Evolutionary conservation across 331 rosid species (phyloP), one percentile per base, ranked within the genome.

Genomic region (Quercus phellos): DNA sequence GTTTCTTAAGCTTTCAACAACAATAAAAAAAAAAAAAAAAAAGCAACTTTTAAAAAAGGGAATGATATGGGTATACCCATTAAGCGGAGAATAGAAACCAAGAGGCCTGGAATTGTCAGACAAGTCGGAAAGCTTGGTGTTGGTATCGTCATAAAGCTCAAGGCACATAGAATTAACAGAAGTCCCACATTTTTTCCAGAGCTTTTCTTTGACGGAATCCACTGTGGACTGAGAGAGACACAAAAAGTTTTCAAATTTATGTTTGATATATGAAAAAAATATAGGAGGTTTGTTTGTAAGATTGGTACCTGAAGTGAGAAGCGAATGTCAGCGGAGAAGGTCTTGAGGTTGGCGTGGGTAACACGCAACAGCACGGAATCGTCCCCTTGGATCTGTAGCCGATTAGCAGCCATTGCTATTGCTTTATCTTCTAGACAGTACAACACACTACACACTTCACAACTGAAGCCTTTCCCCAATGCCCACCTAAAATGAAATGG

Each of bases 171-270:
- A 90, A 73, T 86, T 79, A 5, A 92, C 93, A 2, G 94, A 86
- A 54, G 97, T 88, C 14, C 97, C 97, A 17, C 97, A 88, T 90
- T 86, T 94, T 68, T 78, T 89, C 94, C 97, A 90, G 1, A 94
- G 86, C 85, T 94, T 94, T 4, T 94, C 99, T 75, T 94, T 92
- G 11, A 89, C 89, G 14, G 86, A 80, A 80, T 90, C 99, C 79
- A 92, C 91, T 0, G 90, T 80, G 74, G 80, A 84, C 95, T 90
- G 16, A 19, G 68, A 32, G 6, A 26, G 4, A 19, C 14, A 0
- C 7, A 38, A 38, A 38, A 38, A 38, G 12, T 38, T 38, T 38
- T 38, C 46, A 38, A 38, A 38, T 38, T 38, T 38, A 38, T 8
- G 46, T 38, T 38, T 38, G 11, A 38, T 38, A 38, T 8, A 38